Base-by-base conservation (phyloP, 768 basidiomycete species). In the Hortiboletus flavorubellus region DNA sequence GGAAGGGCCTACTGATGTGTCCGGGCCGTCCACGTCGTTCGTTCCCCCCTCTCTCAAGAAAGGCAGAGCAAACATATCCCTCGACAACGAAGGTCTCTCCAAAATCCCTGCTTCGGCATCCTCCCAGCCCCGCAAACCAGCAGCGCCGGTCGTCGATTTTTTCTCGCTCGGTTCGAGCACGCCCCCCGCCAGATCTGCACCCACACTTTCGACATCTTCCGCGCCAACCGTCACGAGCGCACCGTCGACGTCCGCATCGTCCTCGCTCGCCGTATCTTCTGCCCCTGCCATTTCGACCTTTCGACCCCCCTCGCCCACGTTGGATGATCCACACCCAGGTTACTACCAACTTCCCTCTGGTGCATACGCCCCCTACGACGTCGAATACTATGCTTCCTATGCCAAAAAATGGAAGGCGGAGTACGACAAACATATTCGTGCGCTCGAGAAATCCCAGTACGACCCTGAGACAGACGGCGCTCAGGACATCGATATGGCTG, bases 271-370 rank as follows among this genome's bases (percentile, higher is more conserved):
- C 7, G 46, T 82, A 14, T 87, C 86, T 21, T 82, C 91, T 23
- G 91, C 91, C 0, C 91, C 91, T 5, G 69, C 68, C 14, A 68
- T 93, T 11, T 79, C 86, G 6, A 82, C 81, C 42, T 91, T 86
- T 59, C 75, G 80, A 40, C 82, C 85, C 0, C 91, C 90, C 1
- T 83, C 86, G 49, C 91, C 92, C 1, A 86, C 84, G 7, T 80
- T 82, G 4, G 76, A 76, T 8, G 92, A 93, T 64, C 81, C 82
- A 15, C 91, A 92, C 68, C 92, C 92, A 1, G 92, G 92, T 7
- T 94, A 93, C 73, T 93, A 93, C 62, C 84, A 86, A 51, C 78
- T 88, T 18, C 90, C 92, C 0, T 87, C 89, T 8, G 92, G 92
- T 16, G 70, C 78, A 34, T 95, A 91, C 84, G 86, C 82, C 26